Evolutionary conservation across 2,329 filamentous ascomycete genomes (phyloP).

Genomic region (Lasiodiplodia citricola): DNA sequence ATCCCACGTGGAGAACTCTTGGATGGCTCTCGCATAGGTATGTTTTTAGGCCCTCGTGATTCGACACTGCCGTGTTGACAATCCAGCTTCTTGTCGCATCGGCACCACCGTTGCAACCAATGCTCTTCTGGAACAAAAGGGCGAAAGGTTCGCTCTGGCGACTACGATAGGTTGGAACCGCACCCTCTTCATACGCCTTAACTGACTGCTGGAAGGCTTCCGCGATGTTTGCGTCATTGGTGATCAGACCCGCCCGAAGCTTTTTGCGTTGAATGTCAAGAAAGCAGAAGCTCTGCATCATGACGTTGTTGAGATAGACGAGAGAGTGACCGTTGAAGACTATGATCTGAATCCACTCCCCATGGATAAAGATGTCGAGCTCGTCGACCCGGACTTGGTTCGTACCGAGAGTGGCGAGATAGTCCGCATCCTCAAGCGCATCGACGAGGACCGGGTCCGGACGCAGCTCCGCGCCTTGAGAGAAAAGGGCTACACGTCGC

Average conservation of each 20-base stretch:
- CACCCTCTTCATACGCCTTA: no score
- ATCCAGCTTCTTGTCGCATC: constrained; percentile 4
- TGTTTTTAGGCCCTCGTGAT: no score
- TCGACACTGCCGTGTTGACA: no score
- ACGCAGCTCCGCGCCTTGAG: not conserved
- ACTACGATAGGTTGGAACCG: constrained; percentile 24
- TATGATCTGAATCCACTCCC: constrained; percentile 31
- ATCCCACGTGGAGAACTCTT: no score
- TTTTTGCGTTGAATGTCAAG: constrained; percentile 36
- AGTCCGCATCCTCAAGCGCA: constrained; percentile 30
- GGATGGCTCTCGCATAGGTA: no score
- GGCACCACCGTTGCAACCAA: constrained; percentile 35
- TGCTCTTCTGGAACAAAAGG: constrained; percentile 33
- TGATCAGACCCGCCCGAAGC: constrained; percentile 34
- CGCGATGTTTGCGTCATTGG: constrained; percentile 34
- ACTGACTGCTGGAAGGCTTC: constrained; percentile 13
- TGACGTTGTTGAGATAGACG: constrained; percentile 34
- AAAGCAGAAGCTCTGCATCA: constrained; percentile 32
- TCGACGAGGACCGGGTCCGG: constrained; percentile 13
- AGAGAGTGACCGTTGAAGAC: constrained; percentile 35
- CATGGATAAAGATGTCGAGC: constrained; percentile 12
- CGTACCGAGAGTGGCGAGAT: constrained; percentile 31
- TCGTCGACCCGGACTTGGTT: constrained; percentile 24
- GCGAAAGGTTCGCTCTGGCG: constrained; percentile 29
- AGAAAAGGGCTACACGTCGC: constrained; percentile 38